Evolutionary conservation across 1,284 basidiomycete species (phyloP).

Genomic region (Boletus semigastroideus): DNA sequence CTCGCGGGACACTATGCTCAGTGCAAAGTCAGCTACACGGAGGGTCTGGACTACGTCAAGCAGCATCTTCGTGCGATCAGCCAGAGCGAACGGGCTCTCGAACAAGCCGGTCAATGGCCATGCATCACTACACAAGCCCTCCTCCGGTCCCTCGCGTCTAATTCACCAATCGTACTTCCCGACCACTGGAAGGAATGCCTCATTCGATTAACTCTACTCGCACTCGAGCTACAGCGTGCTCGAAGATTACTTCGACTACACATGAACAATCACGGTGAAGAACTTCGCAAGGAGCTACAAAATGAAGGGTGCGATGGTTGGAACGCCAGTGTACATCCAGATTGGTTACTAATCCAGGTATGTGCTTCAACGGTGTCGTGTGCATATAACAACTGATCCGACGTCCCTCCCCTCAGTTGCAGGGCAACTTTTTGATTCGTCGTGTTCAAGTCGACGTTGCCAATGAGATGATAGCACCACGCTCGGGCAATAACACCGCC

Average conservation of each 20-base stretch:
- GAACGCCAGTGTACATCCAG: constrained; percentile 23
- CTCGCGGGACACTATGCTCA: constrained; percentile 7
- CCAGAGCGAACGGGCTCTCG: constrained; percentile 15
- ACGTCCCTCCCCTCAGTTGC: background rate
- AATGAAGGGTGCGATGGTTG: constrained; percentile 24
- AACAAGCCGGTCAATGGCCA: constrained; percentile 32
- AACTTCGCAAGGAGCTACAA: constrained; percentile 37
- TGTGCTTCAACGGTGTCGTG: background rate
- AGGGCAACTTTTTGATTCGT: background rate
- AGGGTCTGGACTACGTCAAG: constrained; percentile 9
- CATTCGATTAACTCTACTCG: constrained; percentile 10
- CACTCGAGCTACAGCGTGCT: constrained; percentile 35
- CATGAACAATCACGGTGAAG: constrained; percentile 19
- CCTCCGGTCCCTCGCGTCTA: constrained; percentile 27
- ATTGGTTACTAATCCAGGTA: constrained; percentile 52
- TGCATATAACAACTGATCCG: background rate
- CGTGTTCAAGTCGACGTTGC: background rate
- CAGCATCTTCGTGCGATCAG: constrained; percentile 10
- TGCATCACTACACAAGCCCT: constrained; percentile 26
- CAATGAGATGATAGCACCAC: background rate
- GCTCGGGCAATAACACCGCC: background rate
- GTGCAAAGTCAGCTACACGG: constrained; percentile 2
- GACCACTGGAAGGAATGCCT: constrained; percentile 33
- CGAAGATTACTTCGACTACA: constrained; percentile 12
- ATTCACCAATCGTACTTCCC: constrained; percentile 2